Conservation (phyloP, 805 yeast species). For the Candida ovalis region DNA sequence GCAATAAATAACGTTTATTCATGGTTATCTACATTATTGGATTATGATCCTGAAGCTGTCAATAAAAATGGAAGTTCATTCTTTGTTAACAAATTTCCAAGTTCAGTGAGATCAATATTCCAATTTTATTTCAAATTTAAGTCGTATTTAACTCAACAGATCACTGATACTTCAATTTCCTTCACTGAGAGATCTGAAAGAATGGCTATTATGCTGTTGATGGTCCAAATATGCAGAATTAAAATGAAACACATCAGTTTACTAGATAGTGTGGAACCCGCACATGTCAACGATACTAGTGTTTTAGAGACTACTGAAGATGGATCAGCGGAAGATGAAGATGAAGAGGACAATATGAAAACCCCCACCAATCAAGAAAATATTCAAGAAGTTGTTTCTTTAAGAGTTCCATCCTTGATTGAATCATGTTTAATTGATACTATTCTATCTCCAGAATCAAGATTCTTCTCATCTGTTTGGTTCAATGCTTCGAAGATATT, state of each 20-base stretch:
- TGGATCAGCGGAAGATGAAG: not conserved
- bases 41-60: constrained; percentile 25
- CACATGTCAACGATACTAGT: not conserved
- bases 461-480: constrained; percentile 71
- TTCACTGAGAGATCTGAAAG: constrained; percentile 58
- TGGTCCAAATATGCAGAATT: constrained; percentile 60
- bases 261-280: constrained; percentile 25
- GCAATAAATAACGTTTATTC: constrained; percentile 63
- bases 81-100: constrained; percentile 53
- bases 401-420: constrained; percentile 75
- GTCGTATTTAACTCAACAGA: constrained; percentile 57
- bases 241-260: constrained; percentile 60
- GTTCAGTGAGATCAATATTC: constrained; percentile 61
- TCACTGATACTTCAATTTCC: constrained; percentile 58
- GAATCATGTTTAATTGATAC: constrained; percentile 77
- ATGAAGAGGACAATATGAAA: constrained; percentile 24
- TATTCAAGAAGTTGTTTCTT: constrained; percentile 26
- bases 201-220: constrained; percentile 64
- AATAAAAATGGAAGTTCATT: constrained; percentile 14
- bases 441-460: constrained; percentile 74
- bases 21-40: constrained; percentile 62
- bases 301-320: not conserved
- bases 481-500: constrained; percentile 43
- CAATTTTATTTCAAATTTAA: constrained; percentile 65
- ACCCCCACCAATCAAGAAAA: not conserved